Conservation (phyloP, 306 rosid species). For the Ormosia emarginata region DNA sequence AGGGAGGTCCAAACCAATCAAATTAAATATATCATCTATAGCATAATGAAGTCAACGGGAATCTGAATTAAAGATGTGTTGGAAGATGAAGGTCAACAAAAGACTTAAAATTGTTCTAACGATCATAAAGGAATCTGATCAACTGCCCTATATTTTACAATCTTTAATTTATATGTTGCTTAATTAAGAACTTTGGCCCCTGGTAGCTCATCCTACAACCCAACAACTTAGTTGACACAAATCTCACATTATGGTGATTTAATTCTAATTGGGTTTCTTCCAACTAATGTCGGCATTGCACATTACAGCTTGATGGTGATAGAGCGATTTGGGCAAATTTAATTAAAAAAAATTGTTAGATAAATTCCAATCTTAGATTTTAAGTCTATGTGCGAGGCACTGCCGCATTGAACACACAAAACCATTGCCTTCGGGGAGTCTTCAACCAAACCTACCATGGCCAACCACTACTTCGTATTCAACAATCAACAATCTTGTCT, state of each 20-base stretch:
- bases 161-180: constrained; percentile 31
- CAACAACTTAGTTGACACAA: constrained; percentile 26
- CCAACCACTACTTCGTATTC: neutral
- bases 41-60: constrained; percentile 44
- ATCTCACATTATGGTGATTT: constrained; percentile 29
- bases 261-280: constrained; percentile 15
- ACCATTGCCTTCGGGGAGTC: constrained; percentile 13
- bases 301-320: neutral
- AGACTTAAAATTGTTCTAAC: constrained; percentile 19
- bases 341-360: constrained; percentile 24
- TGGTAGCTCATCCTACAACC: constrained; percentile 23
- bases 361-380: constrained; percentile 5
- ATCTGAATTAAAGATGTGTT: constrained; percentile 32
- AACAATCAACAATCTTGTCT: constrained; percentile 10
- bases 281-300: neutral
- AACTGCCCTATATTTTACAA: constrained; percentile 30
- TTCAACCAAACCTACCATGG: constrained; percentile 16
- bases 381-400: constrained; percentile 6
- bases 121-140: constrained; percentile 43
- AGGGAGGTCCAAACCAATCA: constrained; percentile 22
- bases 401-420: neutral
- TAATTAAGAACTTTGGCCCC: constrained; percentile 33
- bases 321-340: constrained; percentile 7
- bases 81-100: constrained; percentile 41
- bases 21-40: constrained; percentile 1